Percentiles rank a stretch among this genome's conserved stretches.
phyloP scores from a whole-genome alignment of 331 rosid genomes.

The Malus hybrid region DNA sequence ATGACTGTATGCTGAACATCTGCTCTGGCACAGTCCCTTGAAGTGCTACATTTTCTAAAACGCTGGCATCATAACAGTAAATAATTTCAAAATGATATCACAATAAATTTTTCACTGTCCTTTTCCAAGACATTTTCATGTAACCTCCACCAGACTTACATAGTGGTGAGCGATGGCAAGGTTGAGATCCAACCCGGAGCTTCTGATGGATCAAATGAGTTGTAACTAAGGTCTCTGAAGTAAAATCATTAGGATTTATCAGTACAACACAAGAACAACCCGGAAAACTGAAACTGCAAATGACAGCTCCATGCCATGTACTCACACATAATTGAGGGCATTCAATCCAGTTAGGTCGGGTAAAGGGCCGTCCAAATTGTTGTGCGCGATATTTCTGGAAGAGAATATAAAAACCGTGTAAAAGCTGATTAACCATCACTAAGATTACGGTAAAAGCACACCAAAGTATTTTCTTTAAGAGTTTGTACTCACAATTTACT shows the following conservation, averaged over 20 bases:
- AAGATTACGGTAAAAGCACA: neutral
- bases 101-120: neutral
- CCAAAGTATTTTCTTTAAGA: neutral
- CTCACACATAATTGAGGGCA: slow-evolving; percentile 78
- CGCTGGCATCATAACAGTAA: slow-evolving; percentile 21
- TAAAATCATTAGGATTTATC: neutral
- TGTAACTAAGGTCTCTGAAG: slow-evolving; percentile 81
- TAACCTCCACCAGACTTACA: slow-evolving; percentile 44
- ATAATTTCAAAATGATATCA: slow-evolving; percentile 11
- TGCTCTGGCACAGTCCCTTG: slow-evolving; percentile 29
- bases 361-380: slow-evolving; percentile 51
- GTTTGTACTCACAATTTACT: slow-evolving; percentile 62
- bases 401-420: slow-evolving; percentile 2
- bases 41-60: slow-evolving; percentile 66
- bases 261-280: neutral
- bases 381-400: slow-evolving; percentile 69
- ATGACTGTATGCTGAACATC: neutral
- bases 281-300: slow-evolving; percentile 2
- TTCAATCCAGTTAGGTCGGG: slow-evolving; percentile 68
- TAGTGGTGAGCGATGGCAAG: slow-evolving; percentile 60
- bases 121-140: neutral
- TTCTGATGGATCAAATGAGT: slow-evolving; percentile 57
- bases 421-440: neutral
- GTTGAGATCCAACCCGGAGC: slow-evolving; percentile 72
- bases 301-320: neutral